phyloP scores from a whole-genome alignment of 2,329 filamentous ascomycete species.

The Falciphora oryzae region DNA sequence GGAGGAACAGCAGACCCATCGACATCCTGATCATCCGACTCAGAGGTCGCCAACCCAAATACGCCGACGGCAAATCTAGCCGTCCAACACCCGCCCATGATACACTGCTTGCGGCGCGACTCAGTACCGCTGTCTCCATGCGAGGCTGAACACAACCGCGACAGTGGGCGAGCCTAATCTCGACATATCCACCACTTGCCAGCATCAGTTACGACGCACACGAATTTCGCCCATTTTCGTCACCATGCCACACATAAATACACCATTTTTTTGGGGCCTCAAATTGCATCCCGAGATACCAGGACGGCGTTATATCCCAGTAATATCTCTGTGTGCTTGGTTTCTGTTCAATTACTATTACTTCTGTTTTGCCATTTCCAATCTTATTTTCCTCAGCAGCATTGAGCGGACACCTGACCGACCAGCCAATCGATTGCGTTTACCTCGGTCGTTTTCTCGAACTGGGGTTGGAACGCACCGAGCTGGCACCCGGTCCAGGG shows the following conservation, averaged over 20 bases:
- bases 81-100: background rate
- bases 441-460: too few relatives aligned
- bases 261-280: conserved; percentile 26
- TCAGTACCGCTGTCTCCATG: background rate
- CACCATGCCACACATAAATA: conserved; percentile 12
- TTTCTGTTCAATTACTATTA: conserved; percentile 2
- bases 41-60: background rate
- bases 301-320: conserved; percentile 32
- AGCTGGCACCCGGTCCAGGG: background rate
- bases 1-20: background rate
- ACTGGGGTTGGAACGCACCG: background rate
- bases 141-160: background rate
- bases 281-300: conserved; percentile 39
- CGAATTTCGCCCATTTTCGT: conserved; percentile 21
- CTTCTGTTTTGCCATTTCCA: background rate
- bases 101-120: background rate
- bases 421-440: too few relatives aligned
- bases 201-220: conserved; percentile 26
- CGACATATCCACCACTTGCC: background rate
- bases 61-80: background rate
- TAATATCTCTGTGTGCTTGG: background rate
- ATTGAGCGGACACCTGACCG: background rate
- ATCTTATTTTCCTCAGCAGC: background rate
- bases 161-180: background rate
- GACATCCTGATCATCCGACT: background rate